Evolutionary conservation across 768 basidiomycete species (phyloP), one percentile per base, ranked within the genome.

Genomic region (Amanita muscaria): DNA sequence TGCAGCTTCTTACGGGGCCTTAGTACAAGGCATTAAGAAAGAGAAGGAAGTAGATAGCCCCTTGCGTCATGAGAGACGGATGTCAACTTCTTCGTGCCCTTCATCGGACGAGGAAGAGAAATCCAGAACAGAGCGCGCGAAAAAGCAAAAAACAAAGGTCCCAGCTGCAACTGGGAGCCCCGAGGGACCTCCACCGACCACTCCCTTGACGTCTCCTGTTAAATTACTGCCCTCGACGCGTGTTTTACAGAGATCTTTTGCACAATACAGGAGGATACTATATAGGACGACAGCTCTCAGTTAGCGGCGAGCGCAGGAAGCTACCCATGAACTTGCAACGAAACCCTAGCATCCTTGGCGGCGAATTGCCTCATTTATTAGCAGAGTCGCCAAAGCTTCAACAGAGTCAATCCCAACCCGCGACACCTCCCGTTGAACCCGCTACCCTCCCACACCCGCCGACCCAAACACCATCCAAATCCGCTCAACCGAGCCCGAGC

Each of bases 91-190:
- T 16, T 66, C 69, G 35, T 69, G 64, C 56, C 64, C 76, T 18
- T 83, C 84, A 10, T 83, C 80, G 15, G 85, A 88, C 54, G 85
- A 87, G 51, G 85, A 87, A 55, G 83, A 88, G 63, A 80, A 78
- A 59, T 53, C 70, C 18, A 73, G 83, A 29, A 70, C 67, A 31
- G 68, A 67, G 50, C 69, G 67, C 27, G 79, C 69, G 18, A 88
- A 87, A 73, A 85, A 80, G 62, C 63, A 70, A 39, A 70, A 76
- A 27, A 46, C 27, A 39, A 29, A 31, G 18, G 11, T 14, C 5
- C 10, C 37, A 8, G 12, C 25, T 7, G n/a, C 29, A 4, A 19
- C 19, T 11, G 16, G 12, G 11, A 38, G 34, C n/a, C 24, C 37
- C 7, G 4, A 19, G 21, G 43, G 34, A 25, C 16, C 24, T 4